Evolutionary conservation across 2,329 filamentous ascomycete species (phyloP).

Genomic region (Zalaria obscura): DNA sequence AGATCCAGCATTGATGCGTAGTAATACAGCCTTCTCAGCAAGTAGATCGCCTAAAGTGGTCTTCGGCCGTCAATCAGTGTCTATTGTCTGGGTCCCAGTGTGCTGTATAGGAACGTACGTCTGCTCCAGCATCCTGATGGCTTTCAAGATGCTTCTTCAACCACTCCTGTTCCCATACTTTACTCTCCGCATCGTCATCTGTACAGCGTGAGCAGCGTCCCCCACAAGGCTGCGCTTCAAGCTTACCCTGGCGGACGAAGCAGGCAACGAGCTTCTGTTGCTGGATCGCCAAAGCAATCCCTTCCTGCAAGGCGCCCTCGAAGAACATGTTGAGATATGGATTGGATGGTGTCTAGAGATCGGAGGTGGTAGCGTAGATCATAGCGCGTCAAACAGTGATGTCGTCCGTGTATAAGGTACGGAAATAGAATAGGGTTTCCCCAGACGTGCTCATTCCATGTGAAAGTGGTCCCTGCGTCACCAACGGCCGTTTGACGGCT

Average conservation of each 20-base stretch:
- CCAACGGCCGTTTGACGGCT: too few species aligned
- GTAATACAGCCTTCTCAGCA: conserved; percentile 47
- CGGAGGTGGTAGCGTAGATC: neutral
- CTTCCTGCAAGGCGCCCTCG: conserved; percentile 63
- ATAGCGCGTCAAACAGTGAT: neutral
- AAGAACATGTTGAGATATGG: conserved; percentile 55
- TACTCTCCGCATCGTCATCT: conserved; percentile 60
- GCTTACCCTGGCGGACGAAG: conserved; percentile 53
- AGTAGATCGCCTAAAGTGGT: conserved; percentile 29
- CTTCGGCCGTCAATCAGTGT: neutral
- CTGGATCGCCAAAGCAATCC: conserved; percentile 61
- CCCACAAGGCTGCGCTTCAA: conserved; percentile 17
- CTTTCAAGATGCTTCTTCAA: conserved; percentile 6
- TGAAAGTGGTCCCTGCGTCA: neutral
- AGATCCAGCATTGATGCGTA: conserved; percentile 58
- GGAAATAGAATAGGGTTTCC: neutral
- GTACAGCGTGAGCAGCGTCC: neutral
- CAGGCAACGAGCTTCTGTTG: conserved; percentile 68
- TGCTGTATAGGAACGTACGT: neutral
- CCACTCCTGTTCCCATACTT: conserved; percentile 23
- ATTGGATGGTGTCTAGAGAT: neutral
- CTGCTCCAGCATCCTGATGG: neutral
- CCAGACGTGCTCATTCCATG: neutral
- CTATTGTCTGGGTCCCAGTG: too few species aligned
- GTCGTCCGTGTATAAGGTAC: neutral